Evolutionary conservation across 148 eudicot genomes (phyloP).

Genomic region (Fallopia convolvulus): DNA sequence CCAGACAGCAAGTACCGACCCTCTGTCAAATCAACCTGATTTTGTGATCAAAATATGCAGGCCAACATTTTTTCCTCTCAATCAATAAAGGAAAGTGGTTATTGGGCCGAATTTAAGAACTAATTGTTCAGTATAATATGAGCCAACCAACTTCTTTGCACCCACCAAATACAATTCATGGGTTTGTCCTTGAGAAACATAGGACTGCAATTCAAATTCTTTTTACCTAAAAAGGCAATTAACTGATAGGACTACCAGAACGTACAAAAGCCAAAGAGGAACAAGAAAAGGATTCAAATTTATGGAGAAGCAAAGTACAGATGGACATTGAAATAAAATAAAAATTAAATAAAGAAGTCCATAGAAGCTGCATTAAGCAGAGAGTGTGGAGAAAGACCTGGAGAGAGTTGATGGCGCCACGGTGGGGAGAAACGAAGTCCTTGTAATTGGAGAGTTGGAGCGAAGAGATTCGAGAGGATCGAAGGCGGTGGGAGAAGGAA

Average conservation of each 20-base stretch:
- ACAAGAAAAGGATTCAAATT: conserved; percentile 4
- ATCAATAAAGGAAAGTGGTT: neutral
- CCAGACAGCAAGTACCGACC: conserved; percentile 83
- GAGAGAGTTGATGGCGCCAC: conserved; percentile 83
- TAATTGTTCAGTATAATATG: neutral
- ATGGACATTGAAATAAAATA: neutral
- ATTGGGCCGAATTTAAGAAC: neutral
- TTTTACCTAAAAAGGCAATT: neutral
- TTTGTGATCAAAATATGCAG: conserved; percentile 46
- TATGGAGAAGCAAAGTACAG: neutral
- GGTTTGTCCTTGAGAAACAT: neutral
- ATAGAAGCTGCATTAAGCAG: neutral
- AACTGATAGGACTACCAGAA: neutral
- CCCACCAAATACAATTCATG: neutral
- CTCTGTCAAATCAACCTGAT: conserved; percentile 99
- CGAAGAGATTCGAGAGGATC: conserved; percentile 46
- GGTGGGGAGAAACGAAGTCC: conserved; percentile 79
- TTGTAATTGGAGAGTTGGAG: conserved; percentile 78
- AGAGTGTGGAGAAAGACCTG: conserved; percentile 44
- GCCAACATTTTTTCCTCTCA: conserved; percentile 16
- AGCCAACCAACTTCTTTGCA: neutral
- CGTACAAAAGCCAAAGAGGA: neutral
- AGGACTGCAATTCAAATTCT: neutral
- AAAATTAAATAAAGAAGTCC: neutral
- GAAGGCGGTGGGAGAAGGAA: conserved; percentile 55